A percentile compares a stretch with the other conserved stretches of the same genome.
Evolutionary conservation across 2,329 filamentous ascomycete species (phyloP).

Genomic region (Epichloe uncinata): DNA sequence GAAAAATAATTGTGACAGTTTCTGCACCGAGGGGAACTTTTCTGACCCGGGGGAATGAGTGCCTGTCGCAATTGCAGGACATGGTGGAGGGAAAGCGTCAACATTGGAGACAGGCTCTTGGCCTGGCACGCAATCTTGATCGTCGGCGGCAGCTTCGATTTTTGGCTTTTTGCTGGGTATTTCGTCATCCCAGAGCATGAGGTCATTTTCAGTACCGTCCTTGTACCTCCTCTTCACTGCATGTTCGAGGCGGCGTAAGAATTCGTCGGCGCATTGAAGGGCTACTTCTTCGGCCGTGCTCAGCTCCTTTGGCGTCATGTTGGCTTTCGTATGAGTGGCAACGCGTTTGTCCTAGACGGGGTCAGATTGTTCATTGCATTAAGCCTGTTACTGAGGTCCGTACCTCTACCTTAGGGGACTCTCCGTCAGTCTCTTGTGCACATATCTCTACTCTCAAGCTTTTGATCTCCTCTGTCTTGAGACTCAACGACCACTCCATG

Average conservation of each 20-base stretch:
- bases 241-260: not conserved
- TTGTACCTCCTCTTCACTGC: not conserved
- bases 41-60: not conserved
- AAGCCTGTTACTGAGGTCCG: not conserved
- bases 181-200: not conserved
- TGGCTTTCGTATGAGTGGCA: not conserved
- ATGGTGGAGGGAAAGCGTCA: not conserved
- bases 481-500: not conserved
- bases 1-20: not conserved
- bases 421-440: not conserved
- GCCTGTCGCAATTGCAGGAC: not conserved
- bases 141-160: not conserved
- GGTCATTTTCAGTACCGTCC: not conserved
- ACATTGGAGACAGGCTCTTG: not conserved
- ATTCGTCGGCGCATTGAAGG: not conserved
- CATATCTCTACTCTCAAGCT: not conserved
- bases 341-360: not conserved
- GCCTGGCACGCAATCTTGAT: not conserved
- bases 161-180: not conserved
- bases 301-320: not conserved
- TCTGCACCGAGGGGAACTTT: not conserved
- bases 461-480: not conserved
- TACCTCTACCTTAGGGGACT: not conserved
- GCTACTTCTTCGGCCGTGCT: not conserved
- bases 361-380: not conserved